Conservation (phyloP, 2,329 filamentous ascomycete genomes). For the Didymella segeticola region DNA sequence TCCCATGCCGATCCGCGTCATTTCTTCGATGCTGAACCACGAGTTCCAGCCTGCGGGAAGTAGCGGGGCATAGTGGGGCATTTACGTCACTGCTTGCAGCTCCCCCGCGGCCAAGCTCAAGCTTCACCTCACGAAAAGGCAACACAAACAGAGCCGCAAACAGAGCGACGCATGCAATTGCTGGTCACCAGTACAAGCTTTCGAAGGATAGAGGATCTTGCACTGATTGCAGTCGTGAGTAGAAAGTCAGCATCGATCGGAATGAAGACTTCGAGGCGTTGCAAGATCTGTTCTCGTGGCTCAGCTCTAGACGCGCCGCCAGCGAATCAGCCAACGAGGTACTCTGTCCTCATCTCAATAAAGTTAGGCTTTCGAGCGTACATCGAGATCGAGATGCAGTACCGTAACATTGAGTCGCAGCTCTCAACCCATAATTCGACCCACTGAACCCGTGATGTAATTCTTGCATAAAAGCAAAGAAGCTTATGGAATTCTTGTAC, state of each 20-base stretch:
- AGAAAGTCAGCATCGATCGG: not conserved
- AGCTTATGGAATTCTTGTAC: conserved; percentile 11
- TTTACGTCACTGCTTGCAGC: conserved; percentile 12
- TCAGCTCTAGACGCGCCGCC: conserved; percentile 10
- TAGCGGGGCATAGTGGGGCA: conserved; percentile 9
- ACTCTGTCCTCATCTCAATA: conserved; percentile 11
- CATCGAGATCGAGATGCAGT: conserved; percentile 15
- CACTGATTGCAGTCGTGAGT: not conserved
- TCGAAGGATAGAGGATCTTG: not conserved
- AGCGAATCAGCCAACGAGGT: conserved; percentile 13
- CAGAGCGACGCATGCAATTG: conserved; percentile 8
- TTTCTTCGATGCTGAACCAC: conserved; percentile 15
- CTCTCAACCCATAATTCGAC: conserved; percentile 2
- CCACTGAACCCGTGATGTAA: conserved; percentile 12
- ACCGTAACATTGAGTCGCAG: conserved; percentile 4
- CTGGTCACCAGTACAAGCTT: conserved; percentile 6
- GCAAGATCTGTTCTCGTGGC: conserved; percentile 11
- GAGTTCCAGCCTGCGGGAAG: conserved; percentile 15
- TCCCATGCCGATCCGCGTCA: conserved; percentile 20
- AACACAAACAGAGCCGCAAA: conserved; percentile 16
- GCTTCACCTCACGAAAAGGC: conserved; percentile 4
- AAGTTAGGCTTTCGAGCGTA: conserved; percentile 7
- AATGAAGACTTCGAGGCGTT: not conserved
- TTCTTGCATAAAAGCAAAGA: conserved; percentile 8
- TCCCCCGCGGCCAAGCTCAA: conserved; percentile 11